Percentiles rank a stretch among this genome's conserved stretches.
Evolutionary conservation across 202 grass and related monocot species (phyloP).

Genomic region (Saccharum hybrid): DNA sequence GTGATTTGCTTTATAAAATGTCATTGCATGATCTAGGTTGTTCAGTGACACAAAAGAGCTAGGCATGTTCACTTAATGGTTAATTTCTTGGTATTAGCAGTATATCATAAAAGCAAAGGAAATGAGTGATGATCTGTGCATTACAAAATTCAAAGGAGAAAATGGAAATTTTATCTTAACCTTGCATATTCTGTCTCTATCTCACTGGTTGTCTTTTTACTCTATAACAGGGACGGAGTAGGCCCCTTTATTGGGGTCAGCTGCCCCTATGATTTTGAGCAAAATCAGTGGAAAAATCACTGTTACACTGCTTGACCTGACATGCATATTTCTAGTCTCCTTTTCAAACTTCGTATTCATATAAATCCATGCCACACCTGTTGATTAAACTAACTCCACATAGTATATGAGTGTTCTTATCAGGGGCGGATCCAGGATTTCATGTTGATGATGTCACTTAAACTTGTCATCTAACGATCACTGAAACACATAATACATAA

Average conservation of each 20-base stretch:
- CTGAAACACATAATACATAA: too few species aligned
- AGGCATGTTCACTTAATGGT: background rate
- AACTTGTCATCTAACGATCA: too few species aligned
- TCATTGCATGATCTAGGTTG: background rate
- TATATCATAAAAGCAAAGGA: background rate
- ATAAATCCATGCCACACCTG: background rate
- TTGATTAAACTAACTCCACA: constrained; percentile 2
- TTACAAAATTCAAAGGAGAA: background rate
- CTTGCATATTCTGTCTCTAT: too few species aligned
- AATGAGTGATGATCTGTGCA: background rate
- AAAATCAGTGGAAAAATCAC: background rate
- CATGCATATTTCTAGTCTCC: background rate
- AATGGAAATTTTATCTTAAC: too few species aligned
- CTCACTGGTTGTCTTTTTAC: too few species aligned
- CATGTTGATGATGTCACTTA: too few species aligned
- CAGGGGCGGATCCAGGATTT: too few species aligned
- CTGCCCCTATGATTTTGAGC: too few species aligned
- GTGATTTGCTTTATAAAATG: background rate
- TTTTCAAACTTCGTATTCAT: background rate
- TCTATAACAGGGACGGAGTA: too few species aligned
- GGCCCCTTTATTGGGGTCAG: too few species aligned
- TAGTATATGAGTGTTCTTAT: background rate
- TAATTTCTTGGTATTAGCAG: background rate
- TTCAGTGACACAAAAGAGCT: background rate
- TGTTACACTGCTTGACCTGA: background rate